phyloP scores from a whole-genome alignment of 139 green algal genomes.

The Deuterostichococcus epilithicus region DNA sequence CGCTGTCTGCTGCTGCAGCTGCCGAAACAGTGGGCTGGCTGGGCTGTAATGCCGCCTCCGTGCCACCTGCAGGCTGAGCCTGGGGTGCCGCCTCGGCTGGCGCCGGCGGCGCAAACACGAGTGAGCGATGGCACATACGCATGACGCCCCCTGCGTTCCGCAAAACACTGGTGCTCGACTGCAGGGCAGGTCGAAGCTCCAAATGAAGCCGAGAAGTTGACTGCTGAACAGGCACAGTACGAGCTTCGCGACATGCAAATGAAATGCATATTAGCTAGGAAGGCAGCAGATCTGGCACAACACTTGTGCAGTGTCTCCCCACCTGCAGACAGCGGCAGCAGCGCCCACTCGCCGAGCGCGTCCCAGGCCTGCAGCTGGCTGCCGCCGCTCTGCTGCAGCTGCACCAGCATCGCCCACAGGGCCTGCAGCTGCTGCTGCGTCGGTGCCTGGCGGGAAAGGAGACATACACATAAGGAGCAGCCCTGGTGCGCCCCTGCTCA shows the following conservation, averaged over 20 bases:
- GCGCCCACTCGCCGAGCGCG: slow-evolving; percentile 27
- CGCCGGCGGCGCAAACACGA: slow-evolving; percentile 9
- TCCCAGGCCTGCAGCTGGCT: not conserved
- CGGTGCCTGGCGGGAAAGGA: not conserved
- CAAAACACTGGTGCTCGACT: too few species aligned
- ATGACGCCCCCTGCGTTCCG: slow-evolving; percentile 9
- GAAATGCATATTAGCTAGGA: not conserved
- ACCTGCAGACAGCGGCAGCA: slow-evolving; percentile 27
- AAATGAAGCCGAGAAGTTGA: too few species aligned
- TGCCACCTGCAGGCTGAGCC: too few species aligned
- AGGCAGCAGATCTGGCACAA: slow-evolving; percentile 1
- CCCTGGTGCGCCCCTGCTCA: too few species aligned
- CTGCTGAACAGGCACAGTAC: too few species aligned
- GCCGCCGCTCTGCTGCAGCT: not conserved
- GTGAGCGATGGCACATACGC: slow-evolving; percentile 15
- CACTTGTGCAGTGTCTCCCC: slow-evolving; percentile 9
- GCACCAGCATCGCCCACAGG: slow-evolving; percentile 2
- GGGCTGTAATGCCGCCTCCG: too few species aligned
- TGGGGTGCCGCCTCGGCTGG: not conserved
- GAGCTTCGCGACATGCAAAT: too few species aligned
- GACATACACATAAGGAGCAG: too few species aligned
- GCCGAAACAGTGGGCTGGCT: not conserved
- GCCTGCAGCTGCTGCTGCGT: slow-evolving; percentile 4
- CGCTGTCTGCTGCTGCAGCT: not conserved
- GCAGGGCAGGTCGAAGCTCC: slow-evolving; percentile 26